Evolutionary conservation across 352 stramenopile genomes (phyloP).

Genomic region (Lagenidium giganteum): DNA sequence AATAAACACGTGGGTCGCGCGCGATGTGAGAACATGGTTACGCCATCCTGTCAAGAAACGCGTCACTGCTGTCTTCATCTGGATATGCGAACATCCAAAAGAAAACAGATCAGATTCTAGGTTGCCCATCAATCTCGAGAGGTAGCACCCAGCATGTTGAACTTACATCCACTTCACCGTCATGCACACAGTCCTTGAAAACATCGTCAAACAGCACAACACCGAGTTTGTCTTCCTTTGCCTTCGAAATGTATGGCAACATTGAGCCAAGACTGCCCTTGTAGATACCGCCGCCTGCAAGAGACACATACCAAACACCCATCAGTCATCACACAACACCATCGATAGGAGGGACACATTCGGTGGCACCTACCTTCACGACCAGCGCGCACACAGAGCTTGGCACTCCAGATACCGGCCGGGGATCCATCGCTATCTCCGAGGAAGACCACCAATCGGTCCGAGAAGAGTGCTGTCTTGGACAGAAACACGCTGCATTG

Average conservation of each 20-base stretch:
- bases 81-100: too few species aligned
- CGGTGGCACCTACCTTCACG: constrained; percentile 23
- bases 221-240: constrained; percentile 66
- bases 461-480: constrained; percentile 48
- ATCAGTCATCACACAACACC: neutral
- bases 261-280: constrained; percentile 70
- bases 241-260: constrained; percentile 70
- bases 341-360: neutral
- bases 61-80: constrained; percentile 51
- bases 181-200: constrained; percentile 45
- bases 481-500: constrained; percentile 62
- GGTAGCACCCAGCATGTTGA: neutral
- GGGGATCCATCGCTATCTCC: constrained; percentile 54
- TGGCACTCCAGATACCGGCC: constrained; percentile 54
- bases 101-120: constrained; percentile 5
- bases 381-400: constrained; percentile 56
- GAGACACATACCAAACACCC: neutral
- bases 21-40: constrained; percentile 59
- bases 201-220: constrained; percentile 67
- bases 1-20: constrained; percentile 63
- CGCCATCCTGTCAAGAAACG: constrained; percentile 67
- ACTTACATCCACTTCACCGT: constrained; percentile 48
- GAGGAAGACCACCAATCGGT: constrained; percentile 60
- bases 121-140: neutral
- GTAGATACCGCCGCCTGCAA: constrained; percentile 53